These are phyloP conservation scores for Flammula alnicola DNA, from an alignment of 1,284 basidiomycete species.

Conservation along the genomic window DNA sequence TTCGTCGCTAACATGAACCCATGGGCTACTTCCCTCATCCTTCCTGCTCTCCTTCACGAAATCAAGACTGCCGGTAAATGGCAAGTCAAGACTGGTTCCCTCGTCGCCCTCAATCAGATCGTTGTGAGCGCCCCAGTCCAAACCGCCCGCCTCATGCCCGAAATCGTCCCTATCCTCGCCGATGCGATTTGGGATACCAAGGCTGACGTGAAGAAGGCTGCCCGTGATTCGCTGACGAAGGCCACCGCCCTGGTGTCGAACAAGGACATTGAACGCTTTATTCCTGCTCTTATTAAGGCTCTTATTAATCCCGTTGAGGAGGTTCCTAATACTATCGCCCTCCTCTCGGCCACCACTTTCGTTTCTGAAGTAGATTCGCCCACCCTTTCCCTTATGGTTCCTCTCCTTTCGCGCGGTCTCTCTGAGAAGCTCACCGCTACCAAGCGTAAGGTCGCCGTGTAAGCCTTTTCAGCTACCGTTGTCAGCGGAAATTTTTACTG, in stretches of 20 bases:
- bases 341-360: conserved; percentile 99
- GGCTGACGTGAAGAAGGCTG: conserved; percentile 98
- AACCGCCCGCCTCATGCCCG: conserved; percentile 91
- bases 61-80: conserved; percentile 98
- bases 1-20: conserved; percentile 87
- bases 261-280: conserved; percentile 99
- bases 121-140: conserved; percentile 85
- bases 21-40: conserved; percentile 86
- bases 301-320: conserved; percentile 99
- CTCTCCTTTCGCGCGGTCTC: conserved; percentile 95
- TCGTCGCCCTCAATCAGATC: conserved; percentile 90
- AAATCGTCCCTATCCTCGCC: conserved; percentile 94
- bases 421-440: conserved; percentile 93
- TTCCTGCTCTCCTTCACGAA: conserved; percentile 92
- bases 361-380: conserved; percentile 99
- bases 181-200: conserved; percentile 99
- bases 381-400: conserved; percentile 99
- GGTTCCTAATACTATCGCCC: conserved; percentile 94
- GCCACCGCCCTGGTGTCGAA: conserved; percentile 94
- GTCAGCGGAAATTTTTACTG: conserved; percentile 21
- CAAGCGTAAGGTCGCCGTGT: conserved; percentile 97
- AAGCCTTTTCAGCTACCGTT: conserved; percentile 35
- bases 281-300: conserved; percentile 96
- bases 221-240: conserved; percentile 93
- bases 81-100: conserved; percentile 96